phyloP scores from a whole-genome alignment of 441 rosid genomes.

The Erodium moschatum region DNA sequence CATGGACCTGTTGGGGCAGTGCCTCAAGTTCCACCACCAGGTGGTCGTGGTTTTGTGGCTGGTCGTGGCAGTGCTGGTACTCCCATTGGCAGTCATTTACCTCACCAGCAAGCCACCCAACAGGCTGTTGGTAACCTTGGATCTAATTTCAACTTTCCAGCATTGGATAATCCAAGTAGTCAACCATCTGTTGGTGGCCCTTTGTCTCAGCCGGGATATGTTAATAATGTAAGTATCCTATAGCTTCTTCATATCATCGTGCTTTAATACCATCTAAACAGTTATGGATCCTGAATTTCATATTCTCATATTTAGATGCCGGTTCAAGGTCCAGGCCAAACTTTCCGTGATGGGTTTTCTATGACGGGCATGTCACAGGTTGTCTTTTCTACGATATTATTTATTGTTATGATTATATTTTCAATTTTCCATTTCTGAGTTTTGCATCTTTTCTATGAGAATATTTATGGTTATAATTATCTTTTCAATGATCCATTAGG shows the following conservation, averaged over 20 bases:
- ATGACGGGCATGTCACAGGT: slow-evolving; percentile 98
- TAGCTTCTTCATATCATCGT: background rate
- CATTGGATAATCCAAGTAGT: slow-evolving; percentile 70
- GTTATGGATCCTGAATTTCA: slow-evolving; percentile 10
- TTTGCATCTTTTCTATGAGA: background rate
- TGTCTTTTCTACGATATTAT: background rate
- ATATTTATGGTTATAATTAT: background rate
- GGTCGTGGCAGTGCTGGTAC: slow-evolving; percentile 68
- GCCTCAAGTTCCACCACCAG: slow-evolving; percentile 82
- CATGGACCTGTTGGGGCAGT: slow-evolving; percentile 93
- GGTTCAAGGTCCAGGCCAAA: slow-evolving; percentile 77
- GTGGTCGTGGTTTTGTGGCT: slow-evolving; percentile 80
- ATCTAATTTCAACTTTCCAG: slow-evolving; percentile 56
- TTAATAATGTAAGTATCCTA: slow-evolving; percentile 38
- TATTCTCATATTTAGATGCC: slow-evolving; percentile 37
- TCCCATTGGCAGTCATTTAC: slow-evolving; percentile 79
- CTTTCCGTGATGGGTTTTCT: slow-evolving; percentile 92
- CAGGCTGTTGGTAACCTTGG: slow-evolving; percentile 76
- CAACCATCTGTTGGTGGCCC: slow-evolving; percentile 92
- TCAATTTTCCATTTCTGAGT: background rate
- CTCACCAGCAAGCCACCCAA: slow-evolving; percentile 72
- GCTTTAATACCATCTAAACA: background rate
- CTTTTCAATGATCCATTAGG: slow-evolving; percentile 36
- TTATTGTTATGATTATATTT: background rate
- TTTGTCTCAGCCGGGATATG: slow-evolving; percentile 90